phyloP scores from a whole-genome alignment of 1,284 basidiomycete genomes.

The Irpex sp. region DNA sequence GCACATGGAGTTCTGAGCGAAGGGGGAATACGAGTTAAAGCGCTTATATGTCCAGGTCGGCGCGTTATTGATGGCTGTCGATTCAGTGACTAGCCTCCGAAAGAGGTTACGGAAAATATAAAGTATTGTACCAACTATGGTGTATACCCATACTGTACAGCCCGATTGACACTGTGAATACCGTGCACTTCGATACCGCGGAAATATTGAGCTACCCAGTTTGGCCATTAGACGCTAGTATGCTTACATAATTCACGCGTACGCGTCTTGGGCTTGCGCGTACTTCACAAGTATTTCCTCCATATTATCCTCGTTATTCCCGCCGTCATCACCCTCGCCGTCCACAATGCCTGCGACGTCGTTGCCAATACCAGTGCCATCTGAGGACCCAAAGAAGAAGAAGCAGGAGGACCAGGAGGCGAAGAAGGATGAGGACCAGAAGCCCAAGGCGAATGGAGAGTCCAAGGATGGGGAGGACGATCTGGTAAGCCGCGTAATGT shows the following conservation, averaged over 20 bases:
- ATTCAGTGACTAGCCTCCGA: too few species aligned
- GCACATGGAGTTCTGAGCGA: too few species aligned
- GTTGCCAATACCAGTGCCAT: slow-evolving; percentile 54
- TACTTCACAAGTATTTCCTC: neutral
- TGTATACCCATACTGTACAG: too few species aligned
- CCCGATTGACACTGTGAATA: too few species aligned
- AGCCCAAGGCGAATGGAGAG: slow-evolving; percentile 46
- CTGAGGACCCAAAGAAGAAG: slow-evolving; percentile 74
- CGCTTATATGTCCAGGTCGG: too few species aligned
- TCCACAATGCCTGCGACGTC: slow-evolving; percentile 30
- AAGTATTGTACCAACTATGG: too few species aligned
- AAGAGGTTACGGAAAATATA: too few species aligned
- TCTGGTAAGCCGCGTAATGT: slow-evolving; percentile 52
- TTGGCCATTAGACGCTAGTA: neutral
- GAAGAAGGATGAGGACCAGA: slow-evolving; percentile 40
- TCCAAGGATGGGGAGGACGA: slow-evolving; percentile 73
- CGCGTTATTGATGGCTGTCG: too few species aligned
- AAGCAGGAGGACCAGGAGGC: slow-evolving; percentile 49
- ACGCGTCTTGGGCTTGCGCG: slow-evolving; percentile 6
- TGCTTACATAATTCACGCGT: slow-evolving; percentile 4
- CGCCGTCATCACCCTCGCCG: neutral
- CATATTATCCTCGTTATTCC: neutral
- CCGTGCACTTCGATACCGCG: too few species aligned
- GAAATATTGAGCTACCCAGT: too few species aligned
- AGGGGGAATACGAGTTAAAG: too few species aligned